Evolutionary conservation across 768 basidiomycete genomes (phyloP), one percentile per base, ranked within the genome.

Genomic region (Tremella fuciformis): DNA sequence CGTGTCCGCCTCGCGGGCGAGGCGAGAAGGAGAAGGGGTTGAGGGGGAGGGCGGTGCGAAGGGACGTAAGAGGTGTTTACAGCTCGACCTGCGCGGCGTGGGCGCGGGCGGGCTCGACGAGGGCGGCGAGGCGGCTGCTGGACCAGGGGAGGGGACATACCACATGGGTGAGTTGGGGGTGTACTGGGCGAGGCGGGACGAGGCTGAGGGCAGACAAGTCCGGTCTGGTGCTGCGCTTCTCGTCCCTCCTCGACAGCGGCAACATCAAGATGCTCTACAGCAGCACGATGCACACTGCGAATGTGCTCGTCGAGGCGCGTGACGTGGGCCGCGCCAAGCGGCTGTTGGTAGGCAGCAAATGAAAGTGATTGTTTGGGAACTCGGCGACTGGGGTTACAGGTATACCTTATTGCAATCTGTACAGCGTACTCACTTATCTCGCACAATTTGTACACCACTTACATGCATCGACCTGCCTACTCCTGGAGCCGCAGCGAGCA

Each of bases 191-290:
- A 18, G n/a, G 42, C n/a, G 15, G n/a, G 22, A n/a, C 22, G 6
- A 15, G 4, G 26, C 49, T 58, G 24, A 34, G 40, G 18, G 29
- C 22, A 72, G 71, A 70, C 55, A 69, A 69, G 56, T 67, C 68
- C 3, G 71, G 71, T 2, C 59, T 73, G 2, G 62, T 73, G 24
- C 65, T 58, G 25, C 62, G 63, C 6, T 73, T 67, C 59, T 70
- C 68, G 1, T 58, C 69, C 26, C 57, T 73, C 6, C 42, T 66
- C 41, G 19, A 65, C 41, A 13, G 38, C 25, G 57, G 16, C 50
- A 56, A 64, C 13, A 73, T 73, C 55, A 52, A 65, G 34, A 73
- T 73, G 71, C 62, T 73, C 15, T 73, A 73, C 34, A 67, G 68
- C 11, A 67, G 66, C 8, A 73, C 71, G 9, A 69, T 64, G 24